phyloP scores from a whole-genome alignment of 2,329 filamentous ascomycete species.

The Clarireedia hainanense region DNA sequence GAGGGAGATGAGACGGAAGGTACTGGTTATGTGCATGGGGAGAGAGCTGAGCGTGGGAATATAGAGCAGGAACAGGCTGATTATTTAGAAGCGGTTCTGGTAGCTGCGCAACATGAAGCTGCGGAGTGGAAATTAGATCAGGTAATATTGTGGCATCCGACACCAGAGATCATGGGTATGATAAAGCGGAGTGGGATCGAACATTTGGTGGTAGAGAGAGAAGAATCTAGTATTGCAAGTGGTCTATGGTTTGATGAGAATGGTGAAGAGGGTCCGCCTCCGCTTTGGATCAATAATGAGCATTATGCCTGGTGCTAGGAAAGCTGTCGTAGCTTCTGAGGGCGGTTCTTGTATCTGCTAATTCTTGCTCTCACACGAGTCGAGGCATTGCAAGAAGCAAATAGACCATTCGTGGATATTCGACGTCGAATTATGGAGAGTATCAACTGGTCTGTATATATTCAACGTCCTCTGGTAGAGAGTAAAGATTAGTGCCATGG shows the following conservation, averaged over 20 bases:
- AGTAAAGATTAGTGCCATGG: too few species aligned
- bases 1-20: constrained; percentile 40
- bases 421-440: too few species aligned
- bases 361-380: too few species aligned
- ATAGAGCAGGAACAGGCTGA: constrained; percentile 15
- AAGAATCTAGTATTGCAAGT: constrained; percentile 58
- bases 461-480: too few species aligned
- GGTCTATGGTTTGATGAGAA: constrained; percentile 57
- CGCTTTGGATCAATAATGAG: constrained; percentile 67
- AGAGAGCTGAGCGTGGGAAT: not conserved
- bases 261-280: constrained; percentile 36
- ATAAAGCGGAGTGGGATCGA: constrained; percentile 40
- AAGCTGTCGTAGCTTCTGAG: too few species aligned
- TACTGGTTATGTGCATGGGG: not conserved
- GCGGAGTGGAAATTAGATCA: constrained; percentile 59
- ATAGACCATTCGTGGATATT: too few species aligned
- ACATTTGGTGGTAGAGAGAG: constrained; percentile 43
- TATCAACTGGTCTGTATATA: too few species aligned
- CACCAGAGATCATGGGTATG: constrained; percentile 39
- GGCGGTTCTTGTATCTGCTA: too few species aligned
- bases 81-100: constrained; percentile 54
- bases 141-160: constrained; percentile 78
- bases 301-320: constrained; percentile 56
- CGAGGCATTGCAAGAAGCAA: too few species aligned
- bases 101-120: constrained; percentile 61